Evolutionary conservation across 225 moss, liverwort and hornwort genomes (phyloP).

Genomic region (Bryoerythrophyllum caledonicum): DNA sequence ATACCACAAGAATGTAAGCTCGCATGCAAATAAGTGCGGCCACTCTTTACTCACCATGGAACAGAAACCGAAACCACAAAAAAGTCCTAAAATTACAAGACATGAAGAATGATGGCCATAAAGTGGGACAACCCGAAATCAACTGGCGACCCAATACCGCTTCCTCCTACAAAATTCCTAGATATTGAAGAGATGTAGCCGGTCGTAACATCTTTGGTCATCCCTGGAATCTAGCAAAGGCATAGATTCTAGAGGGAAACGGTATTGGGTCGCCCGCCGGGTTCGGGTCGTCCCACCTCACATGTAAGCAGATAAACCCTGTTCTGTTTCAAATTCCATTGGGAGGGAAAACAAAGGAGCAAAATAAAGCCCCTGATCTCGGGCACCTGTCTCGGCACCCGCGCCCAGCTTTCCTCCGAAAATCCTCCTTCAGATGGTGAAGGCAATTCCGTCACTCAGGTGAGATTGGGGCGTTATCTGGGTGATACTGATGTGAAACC

Average conservation of each 20-base stretch:
- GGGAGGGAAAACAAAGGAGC: conserved; percentile 25
- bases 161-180: too few species aligned
- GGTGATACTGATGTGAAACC: neutral
- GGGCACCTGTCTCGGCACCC: conserved; percentile 14
- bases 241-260: too few species aligned
- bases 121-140: too few species aligned
- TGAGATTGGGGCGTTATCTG: neutral
- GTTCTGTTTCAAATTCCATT: neutral
- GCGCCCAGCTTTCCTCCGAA: neutral
- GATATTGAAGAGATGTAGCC: too few species aligned
- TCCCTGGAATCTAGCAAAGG: too few species aligned
- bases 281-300: too few species aligned
- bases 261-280: too few species aligned
- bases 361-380: neutral
- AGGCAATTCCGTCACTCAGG: too few species aligned
- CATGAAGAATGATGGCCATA: neutral
- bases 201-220: too few species aligned
- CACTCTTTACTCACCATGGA: neutral
- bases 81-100: neutral
- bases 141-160: too few species aligned
- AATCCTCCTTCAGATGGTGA: too few species aligned
- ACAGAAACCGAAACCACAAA: neutral
- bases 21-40: too few species aligned
- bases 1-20: neutral
- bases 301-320: neutral